A percentile compares a stretch with the other conserved stretches of the same genome.
Conservation (phyloP, 352 stramenopile species). For the Globisporangium mamillatum region DNA sequence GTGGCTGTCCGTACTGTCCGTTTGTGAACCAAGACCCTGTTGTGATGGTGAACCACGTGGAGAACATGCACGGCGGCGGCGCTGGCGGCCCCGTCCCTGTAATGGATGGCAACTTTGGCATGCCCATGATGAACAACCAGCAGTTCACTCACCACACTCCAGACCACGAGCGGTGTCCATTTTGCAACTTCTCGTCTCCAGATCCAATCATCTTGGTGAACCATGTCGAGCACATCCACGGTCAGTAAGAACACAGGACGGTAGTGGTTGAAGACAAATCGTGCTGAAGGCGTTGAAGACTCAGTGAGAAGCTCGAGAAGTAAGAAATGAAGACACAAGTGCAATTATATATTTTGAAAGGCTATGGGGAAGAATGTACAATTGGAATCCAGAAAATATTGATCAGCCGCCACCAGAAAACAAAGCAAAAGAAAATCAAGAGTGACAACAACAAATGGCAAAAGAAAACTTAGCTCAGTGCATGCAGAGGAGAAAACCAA, state of each 20-base stretch:
- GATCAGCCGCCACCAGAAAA: not conserved
- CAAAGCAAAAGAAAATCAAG: not conserved
- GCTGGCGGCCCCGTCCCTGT: conserved; percentile 11
- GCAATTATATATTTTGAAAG: not conserved
- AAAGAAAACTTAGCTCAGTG: not conserved
- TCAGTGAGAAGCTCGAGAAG: too few species aligned
- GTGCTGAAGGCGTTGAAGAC: too few species aligned
- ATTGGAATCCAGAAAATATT: not conserved
- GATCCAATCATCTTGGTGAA: conserved; percentile 75
- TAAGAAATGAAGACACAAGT: not conserved
- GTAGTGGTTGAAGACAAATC: not conserved
- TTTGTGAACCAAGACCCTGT: conserved; percentile 49
- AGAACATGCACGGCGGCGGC: conserved; percentile 34
- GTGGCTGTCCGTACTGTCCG: conserved; percentile 61
- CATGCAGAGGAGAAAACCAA: not conserved
- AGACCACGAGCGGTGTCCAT: conserved; percentile 55
- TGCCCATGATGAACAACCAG: conserved; percentile 12
- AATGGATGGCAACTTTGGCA: conserved; percentile 17
- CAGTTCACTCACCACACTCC: conserved; percentile 9
- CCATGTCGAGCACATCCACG: conserved; percentile 72
- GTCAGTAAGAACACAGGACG: conserved; percentile 4
- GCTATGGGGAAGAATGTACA: not conserved
- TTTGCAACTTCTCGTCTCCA: conserved; percentile 49
- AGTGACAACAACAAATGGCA: not conserved
- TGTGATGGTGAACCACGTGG: conserved; percentile 66